Conservation (phyloP, 2,329 filamentous ascomycete species). For the Xylaria sp. region DNA sequence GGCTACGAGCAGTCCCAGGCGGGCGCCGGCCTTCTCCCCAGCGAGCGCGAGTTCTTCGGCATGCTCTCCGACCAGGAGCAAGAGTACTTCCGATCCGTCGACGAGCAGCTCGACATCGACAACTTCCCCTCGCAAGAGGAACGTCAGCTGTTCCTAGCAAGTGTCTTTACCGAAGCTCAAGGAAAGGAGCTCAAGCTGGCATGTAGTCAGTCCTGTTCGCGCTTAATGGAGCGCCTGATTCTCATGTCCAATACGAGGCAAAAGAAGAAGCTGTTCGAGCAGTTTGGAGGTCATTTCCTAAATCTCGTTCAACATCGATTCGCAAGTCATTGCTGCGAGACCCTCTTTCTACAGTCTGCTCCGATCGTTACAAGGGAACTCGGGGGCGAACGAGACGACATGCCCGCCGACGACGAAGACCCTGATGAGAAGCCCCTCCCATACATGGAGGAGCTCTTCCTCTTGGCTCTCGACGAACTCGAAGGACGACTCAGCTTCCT, state of each 20-base stretch:
- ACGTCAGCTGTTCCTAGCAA: conserved; percentile 76
- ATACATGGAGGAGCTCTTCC: conserved; percentile 86
- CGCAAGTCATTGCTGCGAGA: conserved; percentile 96
- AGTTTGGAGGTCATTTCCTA: conserved; percentile 87
- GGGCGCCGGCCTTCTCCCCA: conserved; percentile 30
- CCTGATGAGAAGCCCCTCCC: conserved; percentile 62
- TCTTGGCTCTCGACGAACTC: conserved; percentile 87
- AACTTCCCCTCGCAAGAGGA: conserved; percentile 84
- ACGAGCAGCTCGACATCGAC: conserved; percentile 90
- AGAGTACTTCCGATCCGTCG: conserved; percentile 92
- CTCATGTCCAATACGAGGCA: conserved; percentile 81
- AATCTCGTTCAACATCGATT: conserved; percentile 95
- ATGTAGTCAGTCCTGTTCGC: conserved; percentile 93
- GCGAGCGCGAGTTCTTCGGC: conserved; percentile 86
- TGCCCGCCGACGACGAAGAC: conserved; percentile 55
- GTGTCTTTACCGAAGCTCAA: conserved; percentile 85
- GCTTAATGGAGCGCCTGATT: conserved; percentile 91
- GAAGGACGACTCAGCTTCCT: conserved; percentile 85
- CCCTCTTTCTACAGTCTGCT: conserved; percentile 85
- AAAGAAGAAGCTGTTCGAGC: conserved; percentile 86
- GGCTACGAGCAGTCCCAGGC: conserved; percentile 39
- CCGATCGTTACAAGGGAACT: conserved; percentile 81
- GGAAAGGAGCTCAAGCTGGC: conserved; percentile 97
- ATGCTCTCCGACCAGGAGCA: conserved; percentile 93
- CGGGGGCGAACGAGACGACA: conserved; percentile 60